Evolutionary conservation across 2,329 filamentous ascomycete species (phyloP), one percentile per base, ranked within the genome.

Genomic region (Leptodontidium sp.): DNA sequence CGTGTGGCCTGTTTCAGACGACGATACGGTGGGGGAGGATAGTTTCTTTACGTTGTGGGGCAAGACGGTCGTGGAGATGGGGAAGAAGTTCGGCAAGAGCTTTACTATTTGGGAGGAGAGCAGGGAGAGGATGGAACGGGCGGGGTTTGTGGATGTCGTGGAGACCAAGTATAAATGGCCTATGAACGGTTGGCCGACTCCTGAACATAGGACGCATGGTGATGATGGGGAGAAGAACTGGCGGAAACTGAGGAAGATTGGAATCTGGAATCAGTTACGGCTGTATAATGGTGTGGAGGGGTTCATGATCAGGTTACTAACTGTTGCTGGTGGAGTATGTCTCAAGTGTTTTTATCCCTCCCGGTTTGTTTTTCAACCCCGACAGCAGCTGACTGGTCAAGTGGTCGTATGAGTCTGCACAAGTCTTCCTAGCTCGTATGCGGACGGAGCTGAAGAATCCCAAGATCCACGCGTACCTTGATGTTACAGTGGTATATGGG

Each of bases 71-170:
- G 80, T 80, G 4, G 84, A 78, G 5, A 75, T 79, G 71, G 81
- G 81, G 0, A 69, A 79, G 45, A 78, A 70, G 45, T 80, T 79
- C 55, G 81, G 78, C 74, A 74, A 70, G 63, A 72, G 64, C 45
- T 74, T 72, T 24, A 77, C 82, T 0, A 77, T 77, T 1, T 82
- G 84, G 0, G 81, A 83, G 2, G 82, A 83, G 4, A 84, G 80
- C 78, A 52, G 83, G 4, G 82, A 83, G 65, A 73, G 81, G 4
- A 79, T 82, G 17, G 66, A 71, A 35, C 61, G 61, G 4, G 75
- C 75, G 2, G 76, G 76, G 1, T 78, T 77, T 68, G 71, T 71
- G 4, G 73, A 77, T 53, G 73, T 78, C 0, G 61, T 70, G 17
- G 74, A 77, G 64, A 70, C 52, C 21, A 66, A 61, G 49, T 74